Base-by-base conservation (phyloP, 805 yeast genomes). In the Barnettozyma californica region DNA sequence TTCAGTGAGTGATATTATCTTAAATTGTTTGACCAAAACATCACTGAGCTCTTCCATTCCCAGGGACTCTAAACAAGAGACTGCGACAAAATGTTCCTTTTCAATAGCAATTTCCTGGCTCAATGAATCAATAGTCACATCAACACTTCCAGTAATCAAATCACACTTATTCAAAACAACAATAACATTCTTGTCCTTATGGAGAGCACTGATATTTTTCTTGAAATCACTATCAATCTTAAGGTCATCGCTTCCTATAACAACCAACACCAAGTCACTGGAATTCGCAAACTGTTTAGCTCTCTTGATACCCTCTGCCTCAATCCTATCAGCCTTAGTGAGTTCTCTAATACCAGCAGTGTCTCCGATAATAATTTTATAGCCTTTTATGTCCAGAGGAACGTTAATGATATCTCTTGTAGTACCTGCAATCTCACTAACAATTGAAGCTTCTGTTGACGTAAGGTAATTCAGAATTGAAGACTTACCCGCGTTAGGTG, bases 401-500 rank as follows among this genome's bases (percentile, higher is more conserved):
- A 89, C 78, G 55, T 90, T 95, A 21, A 94, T 77, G 0, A 87
- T 69, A 60, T 94, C 99, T 58, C 99, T 74, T 0, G 99, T 94
- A 0, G 99, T 94, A 0, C 99, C 99, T 2, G 96, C 95, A 5
- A 87, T 78, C 35, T 81, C 81, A 61, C 97, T 88, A 1, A 94
- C 98, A 35, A 94, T 89, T 0, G 97, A 95, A 16, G 89, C 85
- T 20, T 90, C 95, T 20, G 85, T 78, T 50, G 82, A 75, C 0
- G 91, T 88, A 8, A 94, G 64, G n/a, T 68, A 60, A 59, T 94
- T 94, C 45, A 94, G 65, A 10, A 94, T 67, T 1, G 96, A 87
- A 3, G 97, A 90, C 62, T 94, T 94, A 0, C 99, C 99, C 1
- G 96, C 97, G 65, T 94, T 94, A 1, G 99, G 97, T 7, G 95